These are phyloP conservation scores for Blastobotrys petasosporus DNA, from an alignment of 1,139 yeast species.

Conservation along the genomic window DNA sequence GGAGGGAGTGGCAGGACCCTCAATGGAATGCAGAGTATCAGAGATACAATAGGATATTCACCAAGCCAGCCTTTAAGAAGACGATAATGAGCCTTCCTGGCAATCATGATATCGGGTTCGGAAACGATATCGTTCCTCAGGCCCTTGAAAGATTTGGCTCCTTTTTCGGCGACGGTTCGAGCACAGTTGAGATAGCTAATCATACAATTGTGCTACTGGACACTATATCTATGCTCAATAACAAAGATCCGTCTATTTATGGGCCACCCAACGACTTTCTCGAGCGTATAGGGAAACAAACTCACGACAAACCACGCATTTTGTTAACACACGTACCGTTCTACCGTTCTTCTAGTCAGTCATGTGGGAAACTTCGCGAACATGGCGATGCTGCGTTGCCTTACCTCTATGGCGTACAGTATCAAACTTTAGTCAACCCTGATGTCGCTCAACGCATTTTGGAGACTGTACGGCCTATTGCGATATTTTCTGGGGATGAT, in stretches of 20 bases:
- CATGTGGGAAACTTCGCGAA: slow-evolving; percentile 69
- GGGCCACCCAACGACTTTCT: slow-evolving; percentile 41
- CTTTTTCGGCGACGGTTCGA: slow-evolving; percentile 65
- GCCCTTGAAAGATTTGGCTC: slow-evolving; percentile 59
- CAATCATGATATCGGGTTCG: slow-evolving; percentile 94
- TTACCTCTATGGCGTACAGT: slow-evolving; percentile 64
- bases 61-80: slow-evolving; percentile 40
- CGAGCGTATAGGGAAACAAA: slow-evolving; percentile 27
- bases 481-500: slow-evolving; percentile 88
- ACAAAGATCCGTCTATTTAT: slow-evolving; percentile 39
- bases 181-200: slow-evolving; percentile 57
- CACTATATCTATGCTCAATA: slow-evolving; percentile 68
- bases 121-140: slow-evolving; percentile 51
- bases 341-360: slow-evolving; percentile 49
- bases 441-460: slow-evolving; percentile 55
- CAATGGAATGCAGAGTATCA: slow-evolving; percentile 68
- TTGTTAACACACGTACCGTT: slow-evolving; percentile 77
- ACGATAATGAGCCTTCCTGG: slow-evolving; percentile 67
- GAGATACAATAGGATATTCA: slow-evolving; percentile 63
- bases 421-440: slow-evolving; percentile 66
- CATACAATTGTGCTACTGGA: slow-evolving; percentile 75
- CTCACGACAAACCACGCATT: slow-evolving; percentile 52
- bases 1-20: slow-evolving; percentile 73
- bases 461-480: slow-evolving; percentile 51
- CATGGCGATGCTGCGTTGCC: slow-evolving; percentile 46